Base-by-base conservation (phyloP, 352 stramenopile species). In the Globisporangium megalacanthum region DNA sequence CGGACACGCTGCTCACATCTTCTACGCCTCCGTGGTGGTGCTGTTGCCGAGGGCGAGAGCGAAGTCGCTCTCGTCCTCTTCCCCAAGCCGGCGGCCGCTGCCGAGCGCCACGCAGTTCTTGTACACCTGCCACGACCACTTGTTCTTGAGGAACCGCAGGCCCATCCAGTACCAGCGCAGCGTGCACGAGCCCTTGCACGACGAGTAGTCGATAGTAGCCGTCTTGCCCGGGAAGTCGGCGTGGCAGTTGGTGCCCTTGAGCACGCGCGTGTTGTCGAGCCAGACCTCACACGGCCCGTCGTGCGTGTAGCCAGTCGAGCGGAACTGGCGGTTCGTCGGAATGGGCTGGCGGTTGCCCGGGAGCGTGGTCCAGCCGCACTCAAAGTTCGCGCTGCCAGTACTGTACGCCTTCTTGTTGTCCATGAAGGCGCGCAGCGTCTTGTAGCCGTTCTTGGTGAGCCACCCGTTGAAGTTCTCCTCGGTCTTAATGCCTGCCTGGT, bases 41-140 rank as follows among this genome's bases (percentile, higher is more conserved):
- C 2, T 39, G 35, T 39, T 39, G 35, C 35, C 35, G 10, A 39
- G 35, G 2, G 35, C 35, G 10, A 39, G 35, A 39, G 35, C 6
- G 7, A 39, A 39, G 2, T 39, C 35, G 35, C 35, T 29, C 2
- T n/a, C 19, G 17, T 58, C 37, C 2, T 31, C 52, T 6, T 9
- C 41, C 25, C 39, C 54, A 39, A 50, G 41, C 15, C 45, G 33
- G 35, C 55, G 55, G 20, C 25, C 55, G 3, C n/a, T 31, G 31
- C 49, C 49, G 22, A 61, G 4, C 4, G 37, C 15, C 20, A 61
- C 64, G 33, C 75, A 82, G 2, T 70, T 68, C 70, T 84, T 82
- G 65, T 84, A 84, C 17, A 84, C 56, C 61, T 84, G 72, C 74
- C 74, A 84, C 60, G 72, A 84, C 61, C 77, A 79, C 52, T 56